Evolutionary conservation across 2,329 filamentous ascomycete species (phyloP).

Genomic region (Nemania sp.): DNA sequence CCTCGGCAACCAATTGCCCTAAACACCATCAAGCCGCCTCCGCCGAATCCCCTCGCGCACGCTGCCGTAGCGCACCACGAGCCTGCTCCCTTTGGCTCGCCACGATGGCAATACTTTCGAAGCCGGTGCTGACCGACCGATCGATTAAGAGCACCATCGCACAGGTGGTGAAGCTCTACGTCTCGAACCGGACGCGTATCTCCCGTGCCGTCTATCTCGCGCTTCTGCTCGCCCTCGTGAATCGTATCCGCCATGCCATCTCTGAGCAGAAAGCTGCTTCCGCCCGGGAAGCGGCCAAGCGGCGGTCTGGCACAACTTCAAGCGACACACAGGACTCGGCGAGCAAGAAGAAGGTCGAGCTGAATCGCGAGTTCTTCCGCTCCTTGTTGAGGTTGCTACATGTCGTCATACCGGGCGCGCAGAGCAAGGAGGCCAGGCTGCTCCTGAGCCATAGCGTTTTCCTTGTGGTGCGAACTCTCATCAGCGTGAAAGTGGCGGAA

Average conservation of each 20-base stretch:
- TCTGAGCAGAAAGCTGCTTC: conserved; percentile 89
- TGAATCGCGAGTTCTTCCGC: conserved; percentile 81
- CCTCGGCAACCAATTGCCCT: conserved; percentile 7
- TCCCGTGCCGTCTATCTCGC: conserved; percentile 83
- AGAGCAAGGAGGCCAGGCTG: conserved; percentile 83
- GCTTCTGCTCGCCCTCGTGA: conserved; percentile 76
- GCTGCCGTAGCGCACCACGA: conserved; percentile 24
- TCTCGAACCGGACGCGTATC: conserved; percentile 78
- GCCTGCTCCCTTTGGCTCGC: conserved; percentile 19
- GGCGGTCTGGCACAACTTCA: conserved; percentile 56
- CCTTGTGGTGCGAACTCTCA: conserved; percentile 83
- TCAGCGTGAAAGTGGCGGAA: conserved; percentile 94
- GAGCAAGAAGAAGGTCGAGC: conserved; percentile 72
- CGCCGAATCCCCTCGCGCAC: neutral
- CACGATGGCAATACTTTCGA: conserved; percentile 75
- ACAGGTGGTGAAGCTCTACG: conserved; percentile 71
- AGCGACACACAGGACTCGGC: conserved; percentile 39
- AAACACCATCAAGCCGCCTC: neutral
- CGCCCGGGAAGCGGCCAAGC: conserved; percentile 64
- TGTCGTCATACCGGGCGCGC: conserved; percentile 90
- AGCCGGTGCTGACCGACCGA: conserved; percentile 65
- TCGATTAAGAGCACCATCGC: conserved; percentile 67
- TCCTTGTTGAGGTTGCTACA: conserved; percentile 75
- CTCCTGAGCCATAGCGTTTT: conserved; percentile 93
- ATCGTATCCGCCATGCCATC: conserved; percentile 88